phyloP scores from a whole-genome alignment of 2,329 filamentous ascomycete genomes.

The Ilyonectria robusta region DNA sequence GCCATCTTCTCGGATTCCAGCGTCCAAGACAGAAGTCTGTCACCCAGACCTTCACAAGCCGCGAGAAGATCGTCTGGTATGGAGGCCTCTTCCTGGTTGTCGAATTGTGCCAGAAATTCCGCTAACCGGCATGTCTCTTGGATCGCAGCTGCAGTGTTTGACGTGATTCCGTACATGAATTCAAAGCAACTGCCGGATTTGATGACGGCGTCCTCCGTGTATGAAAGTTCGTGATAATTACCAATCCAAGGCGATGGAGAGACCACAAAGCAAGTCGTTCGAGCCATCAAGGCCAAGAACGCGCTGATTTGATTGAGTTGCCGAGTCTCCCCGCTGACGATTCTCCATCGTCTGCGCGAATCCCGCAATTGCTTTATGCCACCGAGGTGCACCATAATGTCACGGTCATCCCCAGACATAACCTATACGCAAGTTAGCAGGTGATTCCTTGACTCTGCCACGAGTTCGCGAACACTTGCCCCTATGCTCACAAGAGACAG shows the following conservation, averaged over 20 bases:
- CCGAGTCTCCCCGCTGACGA: conserved; percentile 22
- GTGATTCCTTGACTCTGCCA: not conserved
- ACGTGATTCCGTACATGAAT: conserved; percentile 27
- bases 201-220: conserved; percentile 11
- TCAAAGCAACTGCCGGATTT: conserved; percentile 16
- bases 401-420: conserved; percentile 25
- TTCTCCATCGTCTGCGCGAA: conserved; percentile 26
- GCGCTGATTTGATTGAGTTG: conserved; percentile 32
- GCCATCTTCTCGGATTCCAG: conserved; percentile 9
- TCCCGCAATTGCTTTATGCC: conserved; percentile 24
- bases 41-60: conserved; percentile 21
- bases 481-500: conserved; percentile 23
- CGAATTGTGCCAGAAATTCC: conserved; percentile 14
- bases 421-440: conserved; percentile 6
- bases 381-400: conserved; percentile 25
- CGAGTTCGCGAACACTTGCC: not conserved
- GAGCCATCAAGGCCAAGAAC: conserved; percentile 29
- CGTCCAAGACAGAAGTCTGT: conserved; percentile 22
- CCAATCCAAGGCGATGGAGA: conserved; percentile 9
- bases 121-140: conserved; percentile 23
- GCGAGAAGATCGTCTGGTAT: conserved; percentile 21
- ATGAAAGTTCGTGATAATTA: not conserved
- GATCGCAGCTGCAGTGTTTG: conserved; percentile 18
- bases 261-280: conserved; percentile 20
- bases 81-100: not conserved